These are phyloP conservation scores for Pelargonium citronellum DNA, from an alignment of 441 rosid species.

Conservation along the genomic window DNA sequence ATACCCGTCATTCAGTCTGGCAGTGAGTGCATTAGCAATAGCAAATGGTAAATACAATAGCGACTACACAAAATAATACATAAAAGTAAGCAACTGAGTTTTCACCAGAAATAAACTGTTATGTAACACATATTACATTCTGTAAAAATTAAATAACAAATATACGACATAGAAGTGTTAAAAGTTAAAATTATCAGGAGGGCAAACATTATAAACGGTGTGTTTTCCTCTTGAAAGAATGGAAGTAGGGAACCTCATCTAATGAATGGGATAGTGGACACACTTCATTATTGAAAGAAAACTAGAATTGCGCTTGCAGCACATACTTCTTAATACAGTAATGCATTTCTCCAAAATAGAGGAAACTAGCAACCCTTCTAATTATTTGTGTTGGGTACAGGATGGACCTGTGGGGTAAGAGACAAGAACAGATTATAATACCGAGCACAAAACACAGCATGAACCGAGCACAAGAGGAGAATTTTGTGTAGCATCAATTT, in stretches of 20 bases:
- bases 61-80: conserved; percentile 45
- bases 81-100: conserved; percentile 9
- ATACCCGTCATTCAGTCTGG: conserved; percentile 79
- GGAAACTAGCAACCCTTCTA: background rate
- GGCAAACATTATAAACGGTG: background rate
- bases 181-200: background rate
- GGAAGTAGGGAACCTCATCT: background rate
- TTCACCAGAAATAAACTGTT: conserved; percentile 2
- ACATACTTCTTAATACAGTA: too few relatives aligned
- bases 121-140: background rate
- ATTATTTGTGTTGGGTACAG: too few relatives aligned
- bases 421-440: too few relatives aligned
- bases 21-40: conserved; percentile 80
- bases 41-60: conserved; percentile 87
- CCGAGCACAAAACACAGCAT: too few relatives aligned
- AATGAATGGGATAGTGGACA: background rate
- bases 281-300: background rate
- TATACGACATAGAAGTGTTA: background rate
- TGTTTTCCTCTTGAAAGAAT: background rate
- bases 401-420: too few relatives aligned
- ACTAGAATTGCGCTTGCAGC: too few relatives aligned
- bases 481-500: too few relatives aligned
- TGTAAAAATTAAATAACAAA: background rate
- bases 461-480: too few relatives aligned
- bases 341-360: too few relatives aligned